Evolutionary conservation across 495 filamentous ascomycete species (phyloP).

Genomic region (Penicillium lagena): DNA sequence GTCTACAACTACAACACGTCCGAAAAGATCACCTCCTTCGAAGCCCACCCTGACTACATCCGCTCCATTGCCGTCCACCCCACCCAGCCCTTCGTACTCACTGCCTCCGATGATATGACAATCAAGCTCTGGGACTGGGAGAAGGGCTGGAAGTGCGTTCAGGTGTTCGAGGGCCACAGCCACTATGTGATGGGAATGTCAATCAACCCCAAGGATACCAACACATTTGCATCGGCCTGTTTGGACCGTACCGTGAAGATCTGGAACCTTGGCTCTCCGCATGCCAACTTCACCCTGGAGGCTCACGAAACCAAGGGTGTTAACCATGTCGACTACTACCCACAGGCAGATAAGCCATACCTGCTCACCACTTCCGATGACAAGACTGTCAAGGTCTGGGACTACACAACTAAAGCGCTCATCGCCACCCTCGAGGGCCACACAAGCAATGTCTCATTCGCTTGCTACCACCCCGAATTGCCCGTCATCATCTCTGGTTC

Average conservation of each 20-base stretch:
- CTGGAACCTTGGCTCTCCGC: constrained; percentile 86
- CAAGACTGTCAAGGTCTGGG: constrained; percentile 92
- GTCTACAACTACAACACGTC: constrained; percentile 99
- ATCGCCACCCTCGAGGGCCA: constrained; percentile 97
- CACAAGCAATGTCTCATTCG: constrained; percentile 98
- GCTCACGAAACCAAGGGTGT: constrained; percentile 98
- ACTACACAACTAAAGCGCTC: constrained; percentile 95
- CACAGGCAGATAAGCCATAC: constrained; percentile 93
- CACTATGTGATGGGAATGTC: constrained; percentile 99
- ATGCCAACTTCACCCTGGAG: constrained; percentile 92
- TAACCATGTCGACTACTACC: constrained; percentile 97
- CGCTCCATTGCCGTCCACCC: constrained; percentile 97
- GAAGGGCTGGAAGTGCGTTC: constrained; percentile 94
- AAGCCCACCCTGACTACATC: constrained; percentile 98
- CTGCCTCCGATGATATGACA: constrained; percentile 98
- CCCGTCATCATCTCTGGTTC: constrained; percentile 98
- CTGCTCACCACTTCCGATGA: constrained; percentile 95
- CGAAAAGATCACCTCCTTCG: constrained; percentile 97
- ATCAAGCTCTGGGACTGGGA: constrained; percentile 99
- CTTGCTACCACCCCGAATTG: constrained; percentile 94
- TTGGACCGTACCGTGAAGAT: constrained; percentile 97
- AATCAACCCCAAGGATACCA: constrained; percentile 99
- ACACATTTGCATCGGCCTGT: constrained; percentile 96
- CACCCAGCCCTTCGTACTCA: constrained; percentile 91
- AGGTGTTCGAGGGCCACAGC: constrained; percentile 96